Evolutionary conservation across 139 green algal species (phyloP).

Genomic region (Protoeuglena noctilucae): DNA sequence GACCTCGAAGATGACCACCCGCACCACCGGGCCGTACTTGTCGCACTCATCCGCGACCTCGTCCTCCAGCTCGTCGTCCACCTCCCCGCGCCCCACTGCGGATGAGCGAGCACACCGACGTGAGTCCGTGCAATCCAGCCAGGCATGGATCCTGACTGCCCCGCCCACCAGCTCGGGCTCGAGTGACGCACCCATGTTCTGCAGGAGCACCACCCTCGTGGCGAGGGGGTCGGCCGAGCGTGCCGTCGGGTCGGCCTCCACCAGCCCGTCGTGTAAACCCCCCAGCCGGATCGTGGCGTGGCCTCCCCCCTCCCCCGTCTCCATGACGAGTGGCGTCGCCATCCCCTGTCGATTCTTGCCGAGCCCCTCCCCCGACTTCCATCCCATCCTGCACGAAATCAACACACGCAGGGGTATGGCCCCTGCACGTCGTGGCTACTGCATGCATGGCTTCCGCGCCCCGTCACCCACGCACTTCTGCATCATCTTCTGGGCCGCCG

Average conservation of each 20-base stretch:
- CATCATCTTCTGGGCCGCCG: neutral
- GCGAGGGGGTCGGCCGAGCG: too few relatives aligned
- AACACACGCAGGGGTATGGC: too few relatives aligned
- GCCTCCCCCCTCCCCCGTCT: neutral
- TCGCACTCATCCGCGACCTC: neutral
- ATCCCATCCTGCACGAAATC: too few relatives aligned
- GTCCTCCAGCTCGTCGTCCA: neutral
- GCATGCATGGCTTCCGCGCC: too few relatives aligned
- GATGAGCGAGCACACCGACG: neutral
- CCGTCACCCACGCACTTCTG: too few relatives aligned
- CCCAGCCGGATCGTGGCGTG: neutral
- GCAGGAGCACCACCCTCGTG: too few relatives aligned
- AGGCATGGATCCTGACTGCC: too few relatives aligned
- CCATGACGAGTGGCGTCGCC: neutral
- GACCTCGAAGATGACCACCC: neutral
- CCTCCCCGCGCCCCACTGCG: neutral
- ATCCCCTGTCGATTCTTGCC: neutral
- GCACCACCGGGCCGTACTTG: neutral
- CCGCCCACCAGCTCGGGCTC: neutral
- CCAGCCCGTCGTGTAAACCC: neutral
- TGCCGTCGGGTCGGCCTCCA: neutral
- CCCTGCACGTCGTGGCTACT: too few relatives aligned
- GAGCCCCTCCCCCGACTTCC: neutral
- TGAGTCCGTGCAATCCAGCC: neutral
- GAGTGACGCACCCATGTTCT: too few relatives aligned